Conservation (phyloP, 768 basidiomycete genomes). For the Boletus insuetus region DNA sequence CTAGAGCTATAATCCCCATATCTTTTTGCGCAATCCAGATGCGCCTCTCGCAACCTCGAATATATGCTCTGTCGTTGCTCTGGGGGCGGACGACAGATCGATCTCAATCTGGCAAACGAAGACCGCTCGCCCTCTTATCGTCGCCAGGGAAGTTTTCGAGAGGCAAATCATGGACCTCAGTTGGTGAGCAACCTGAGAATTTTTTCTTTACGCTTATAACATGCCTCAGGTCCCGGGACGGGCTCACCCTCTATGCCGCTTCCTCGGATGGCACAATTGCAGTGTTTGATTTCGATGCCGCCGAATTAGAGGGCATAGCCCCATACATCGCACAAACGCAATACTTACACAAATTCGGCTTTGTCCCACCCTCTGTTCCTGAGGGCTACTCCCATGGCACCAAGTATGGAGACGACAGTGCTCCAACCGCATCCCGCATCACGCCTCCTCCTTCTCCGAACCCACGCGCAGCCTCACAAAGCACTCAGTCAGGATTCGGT, state of each 20-base stretch:
- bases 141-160: conserved; percentile 92
- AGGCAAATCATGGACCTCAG: conserved; percentile 93
- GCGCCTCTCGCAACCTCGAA: conserved; percentile 72
- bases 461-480: conserved; percentile 29
- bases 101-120: conserved; percentile 98
- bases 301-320: conserved; percentile 80
- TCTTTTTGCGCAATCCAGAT: conserved; percentile 78
- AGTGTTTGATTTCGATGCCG: conserved; percentile 78
- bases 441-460: conserved; percentile 53
- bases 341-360: conserved; percentile 81
- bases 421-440: conserved; percentile 30
- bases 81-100: conserved; percentile 91
- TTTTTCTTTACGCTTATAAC: conserved; percentile 1
- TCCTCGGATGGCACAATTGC: conserved; percentile 95
- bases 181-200: conserved; percentile 57
- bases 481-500: conserved; percentile 42
- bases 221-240: conserved; percentile 80
- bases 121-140: conserved; percentile 84
- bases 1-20: conserved; percentile 81
- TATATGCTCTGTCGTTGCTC: conserved; percentile 87
- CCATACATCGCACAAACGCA: conserved; percentile 69
- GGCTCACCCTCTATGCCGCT: conserved; percentile 87
- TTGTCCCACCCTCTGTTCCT: conserved; percentile 62
- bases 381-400: conserved; percentile 64
- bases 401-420: conserved; percentile 15